Evolutionary conservation across 2,329 filamentous ascomycete species (phyloP).

Genomic region (Metarhizium album): DNA sequence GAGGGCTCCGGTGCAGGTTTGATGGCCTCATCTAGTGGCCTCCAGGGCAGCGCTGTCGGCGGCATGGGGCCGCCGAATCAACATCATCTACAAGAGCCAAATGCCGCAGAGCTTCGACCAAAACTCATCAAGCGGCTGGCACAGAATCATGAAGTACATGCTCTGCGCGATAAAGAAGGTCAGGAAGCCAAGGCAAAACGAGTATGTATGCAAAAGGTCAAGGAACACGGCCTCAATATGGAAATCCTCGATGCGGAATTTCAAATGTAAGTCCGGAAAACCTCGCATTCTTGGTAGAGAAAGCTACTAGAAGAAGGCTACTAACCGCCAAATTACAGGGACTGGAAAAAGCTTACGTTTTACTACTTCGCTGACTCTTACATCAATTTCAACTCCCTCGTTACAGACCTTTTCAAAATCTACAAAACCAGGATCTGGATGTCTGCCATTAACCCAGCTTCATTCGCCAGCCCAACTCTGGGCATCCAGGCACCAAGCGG

Average conservation of each 20-base stretch:
- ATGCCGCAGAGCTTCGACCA: conserved; percentile 70
- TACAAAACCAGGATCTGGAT: conserved; percentile 99
- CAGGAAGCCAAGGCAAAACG: conserved; percentile 97
- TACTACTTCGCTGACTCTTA: conserved; percentile 98
- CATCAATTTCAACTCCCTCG: conserved; percentile 97
- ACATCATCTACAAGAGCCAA: conserved; percentile 62
- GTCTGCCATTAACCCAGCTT: conserved; percentile 96
- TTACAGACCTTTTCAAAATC: conserved; percentile 96
- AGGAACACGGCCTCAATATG: conserved; percentile 91
- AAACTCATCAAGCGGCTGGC: conserved; percentile 96
- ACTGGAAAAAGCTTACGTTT: conserved; percentile 98
- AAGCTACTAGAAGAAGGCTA: background rate
- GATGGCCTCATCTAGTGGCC: conserved; percentile 50
- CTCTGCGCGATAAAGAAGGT: conserved; percentile 87
- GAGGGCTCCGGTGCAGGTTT: conserved; percentile 51
- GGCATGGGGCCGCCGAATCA: conserved; percentile 68
- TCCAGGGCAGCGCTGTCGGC: conserved; percentile 61
- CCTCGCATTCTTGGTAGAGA: background rate
- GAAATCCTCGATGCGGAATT: conserved; percentile 98
- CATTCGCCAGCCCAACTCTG: conserved; percentile 71
- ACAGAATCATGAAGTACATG: conserved; percentile 80
- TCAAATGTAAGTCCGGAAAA: conserved; percentile 66
- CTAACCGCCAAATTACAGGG: conserved; percentile 44
- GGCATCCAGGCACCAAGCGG: conserved; percentile 60
- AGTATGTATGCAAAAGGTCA: conserved; percentile 92